Evolutionary conservation across 805 yeast genomes (phyloP), one percentile per base, ranked within the genome.

Genomic region (Blastobotrys robertii): DNA sequence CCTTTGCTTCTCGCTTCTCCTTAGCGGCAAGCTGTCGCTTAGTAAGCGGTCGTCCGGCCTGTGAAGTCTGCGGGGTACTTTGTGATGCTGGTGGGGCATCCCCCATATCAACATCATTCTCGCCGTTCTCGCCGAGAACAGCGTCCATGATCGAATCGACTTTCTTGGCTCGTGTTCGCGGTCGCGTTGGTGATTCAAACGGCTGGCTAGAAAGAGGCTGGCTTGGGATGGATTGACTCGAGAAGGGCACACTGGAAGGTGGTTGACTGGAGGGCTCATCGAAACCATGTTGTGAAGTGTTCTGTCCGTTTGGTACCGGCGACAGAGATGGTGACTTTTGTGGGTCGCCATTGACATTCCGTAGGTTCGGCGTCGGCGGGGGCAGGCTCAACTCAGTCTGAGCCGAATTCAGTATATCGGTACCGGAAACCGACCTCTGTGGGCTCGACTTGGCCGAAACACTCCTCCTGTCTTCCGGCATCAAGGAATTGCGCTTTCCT

Each of bases 301-400:
- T 34, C 37, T 4, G 16, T 34, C 16, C 37, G 37, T 13, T 34
- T 34, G 37, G 37, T 5, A 8, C 37, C 11, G 25, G 43, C 14
- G 37, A 15, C 11, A 39, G 43, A n/a, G 43, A 41, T 2, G 39
- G 35, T 2, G 43, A 34, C 32, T 41, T 41, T 3, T 34, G 38
- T 8, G 43, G 43, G 19, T 41, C 43, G n/a, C 10, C 38, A 15
- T 30, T 10, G n/a, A 22, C 33, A 11, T 13, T 9, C n/a, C n/a
- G 10, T 4, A n/a, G 10, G n/a, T 15, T 9, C 4, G 14, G 38
- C 10, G 22, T 13, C 2, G 43, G 43, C 8, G 43, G 43, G 4
- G 39, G 39, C 4, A 41, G 43, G 2, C 33, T 12, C 11, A 41
- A 22, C n/a, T 38, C 41, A 4, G 25, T 19, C 25, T 19, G 25